Evolutionary conservation across 768 basidiomycete species (phyloP).

Genomic region (Mycena sanguinolenta): DNA sequence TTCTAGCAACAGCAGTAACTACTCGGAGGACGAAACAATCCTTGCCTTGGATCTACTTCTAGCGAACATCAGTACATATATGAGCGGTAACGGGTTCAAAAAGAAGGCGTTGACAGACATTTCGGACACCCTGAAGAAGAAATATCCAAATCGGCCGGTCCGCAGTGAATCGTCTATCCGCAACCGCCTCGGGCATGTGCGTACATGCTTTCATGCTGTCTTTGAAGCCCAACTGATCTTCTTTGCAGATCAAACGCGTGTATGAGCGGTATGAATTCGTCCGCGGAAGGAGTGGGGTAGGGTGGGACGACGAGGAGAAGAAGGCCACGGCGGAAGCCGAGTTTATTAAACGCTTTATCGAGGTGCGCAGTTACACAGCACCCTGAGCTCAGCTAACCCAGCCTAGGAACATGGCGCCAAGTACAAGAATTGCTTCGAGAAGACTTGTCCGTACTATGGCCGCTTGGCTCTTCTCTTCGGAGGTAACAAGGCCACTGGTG

Average conservation of each 20-base stretch:
- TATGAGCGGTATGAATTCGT: not conserved
- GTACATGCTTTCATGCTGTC: not conserved
- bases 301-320: not conserved
- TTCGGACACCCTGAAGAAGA: not conserved
- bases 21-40: not conserved
- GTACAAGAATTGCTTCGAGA: not conserved
- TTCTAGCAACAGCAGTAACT: not conserved
- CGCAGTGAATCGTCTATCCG: not conserved
- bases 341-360: not conserved
- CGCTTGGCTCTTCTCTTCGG: slow-evolving; percentile 6
- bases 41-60: not conserved
- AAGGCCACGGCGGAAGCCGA: not conserved
- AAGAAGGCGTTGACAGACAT: not conserved
- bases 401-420: not conserved
- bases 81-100: slow-evolving; percentile 19
- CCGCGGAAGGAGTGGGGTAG: not conserved
- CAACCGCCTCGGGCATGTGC: not conserved
- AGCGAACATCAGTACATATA: not conserved
- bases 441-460: slow-evolving; percentile 8
- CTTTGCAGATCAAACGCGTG: not conserved
- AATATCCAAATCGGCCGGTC: not conserved
- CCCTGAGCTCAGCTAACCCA: too few relatives aligned
- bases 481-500: slow-evolving; percentile 17
- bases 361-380: too few relatives aligned
- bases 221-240: not conserved